A percentile compares a stretch with the other conserved stretches of the same genome.
Conservation (phyloP, 371 early-diverging fungal species). For the Mucor circinelloides region DNA sequence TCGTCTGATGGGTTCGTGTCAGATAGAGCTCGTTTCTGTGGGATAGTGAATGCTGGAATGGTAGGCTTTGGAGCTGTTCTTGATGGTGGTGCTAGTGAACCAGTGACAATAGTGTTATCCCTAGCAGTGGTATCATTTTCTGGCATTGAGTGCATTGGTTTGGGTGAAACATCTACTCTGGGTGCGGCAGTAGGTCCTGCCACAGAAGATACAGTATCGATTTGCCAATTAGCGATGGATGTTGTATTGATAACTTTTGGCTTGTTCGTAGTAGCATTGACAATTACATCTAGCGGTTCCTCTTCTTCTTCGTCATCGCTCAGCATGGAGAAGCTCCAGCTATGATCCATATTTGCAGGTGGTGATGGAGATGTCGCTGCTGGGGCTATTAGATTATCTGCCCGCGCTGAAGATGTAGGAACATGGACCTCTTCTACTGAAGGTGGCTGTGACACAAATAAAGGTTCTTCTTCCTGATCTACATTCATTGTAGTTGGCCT, state of each 20-base stretch:
- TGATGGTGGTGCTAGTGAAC: not conserved
- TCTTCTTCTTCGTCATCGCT: conserved; percentile 8
- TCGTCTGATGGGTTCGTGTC: not conserved
- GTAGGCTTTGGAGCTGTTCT: not conserved
- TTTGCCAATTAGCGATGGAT: not conserved
- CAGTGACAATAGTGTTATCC: not conserved
- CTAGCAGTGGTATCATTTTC: not conserved
- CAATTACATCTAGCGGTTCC: not conserved
- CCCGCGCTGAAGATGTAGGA: no score
- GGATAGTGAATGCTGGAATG: not conserved
- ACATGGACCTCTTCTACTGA: no score
- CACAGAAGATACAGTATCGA: not conserved
- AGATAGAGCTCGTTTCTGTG: not conserved
- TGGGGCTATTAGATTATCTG: no score
- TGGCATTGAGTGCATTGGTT: not conserved
- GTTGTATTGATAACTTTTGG: not conserved
- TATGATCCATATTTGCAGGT: not conserved
- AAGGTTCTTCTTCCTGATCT: not conserved
- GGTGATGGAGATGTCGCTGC: not conserved
- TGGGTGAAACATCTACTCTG: not conserved
- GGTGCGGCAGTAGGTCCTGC: not conserved
- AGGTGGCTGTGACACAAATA: no score
- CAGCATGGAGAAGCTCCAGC: not conserved
- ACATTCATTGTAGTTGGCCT: not conserved
- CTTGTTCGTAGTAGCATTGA: not conserved